These are phyloP conservation scores for Teunomyces kruisii DNA, from an alignment of 805 yeast species.

Conservation along the genomic window DNA sequence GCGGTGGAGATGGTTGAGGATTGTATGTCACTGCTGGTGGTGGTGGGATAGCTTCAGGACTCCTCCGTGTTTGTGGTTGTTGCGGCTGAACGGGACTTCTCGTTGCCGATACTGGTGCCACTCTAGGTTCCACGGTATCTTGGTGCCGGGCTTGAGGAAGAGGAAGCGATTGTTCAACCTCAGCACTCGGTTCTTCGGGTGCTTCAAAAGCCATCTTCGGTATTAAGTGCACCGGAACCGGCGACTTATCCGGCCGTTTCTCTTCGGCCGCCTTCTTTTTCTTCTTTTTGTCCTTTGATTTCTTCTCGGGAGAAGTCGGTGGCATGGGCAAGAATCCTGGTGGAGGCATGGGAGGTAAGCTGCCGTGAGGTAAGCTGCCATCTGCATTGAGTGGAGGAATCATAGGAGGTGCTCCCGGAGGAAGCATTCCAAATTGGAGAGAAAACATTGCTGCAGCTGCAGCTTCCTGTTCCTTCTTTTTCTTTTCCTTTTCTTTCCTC, in stretches of 20 bases:
- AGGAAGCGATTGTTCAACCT: background rate
- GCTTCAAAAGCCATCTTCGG: background rate
- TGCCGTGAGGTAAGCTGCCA: constrained; percentile 7
- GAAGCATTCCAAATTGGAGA: constrained; percentile 5
- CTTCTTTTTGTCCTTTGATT: constrained; percentile 12
- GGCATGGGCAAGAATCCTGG: constrained; percentile 12
- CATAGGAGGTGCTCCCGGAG: constrained; percentile 3
- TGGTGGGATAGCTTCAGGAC: too few relatives aligned
- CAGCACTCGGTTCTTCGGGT: background rate
- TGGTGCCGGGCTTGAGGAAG: background rate
- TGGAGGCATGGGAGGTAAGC: constrained; percentile 9
- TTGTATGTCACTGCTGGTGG: background rate
- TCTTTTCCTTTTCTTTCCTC: constrained; percentile 15
- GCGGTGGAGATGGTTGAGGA: background rate
- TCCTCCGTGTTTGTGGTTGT: too few relatives aligned
- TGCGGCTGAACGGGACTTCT: too few relatives aligned
- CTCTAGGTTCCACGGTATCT: background rate
- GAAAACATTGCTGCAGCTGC: constrained; percentile 11
- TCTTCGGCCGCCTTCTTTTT: constrained; percentile 11
- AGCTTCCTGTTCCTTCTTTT: constrained; percentile 6
- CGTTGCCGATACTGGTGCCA: too few relatives aligned
- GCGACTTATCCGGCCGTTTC: background rate
- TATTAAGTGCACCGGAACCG: background rate
- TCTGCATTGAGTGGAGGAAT: constrained; percentile 10
- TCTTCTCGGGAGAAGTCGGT: constrained; percentile 10